phyloP scores from a whole-genome alignment of 1,284 basidiomycete species.

The Agroathelia rolfsii region DNA sequence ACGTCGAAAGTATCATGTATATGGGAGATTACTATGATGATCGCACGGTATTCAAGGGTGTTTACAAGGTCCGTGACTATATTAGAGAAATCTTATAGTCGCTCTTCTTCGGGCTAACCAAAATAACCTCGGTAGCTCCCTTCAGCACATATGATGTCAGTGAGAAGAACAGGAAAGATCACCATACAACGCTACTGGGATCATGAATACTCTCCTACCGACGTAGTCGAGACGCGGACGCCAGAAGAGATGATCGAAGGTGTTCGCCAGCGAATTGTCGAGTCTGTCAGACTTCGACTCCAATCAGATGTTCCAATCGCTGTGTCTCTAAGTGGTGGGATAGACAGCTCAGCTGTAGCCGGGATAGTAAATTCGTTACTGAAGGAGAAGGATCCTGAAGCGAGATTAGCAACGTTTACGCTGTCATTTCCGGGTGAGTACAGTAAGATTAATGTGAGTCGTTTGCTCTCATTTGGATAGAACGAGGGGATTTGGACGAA shows the following conservation, averaged over 20 bases:
- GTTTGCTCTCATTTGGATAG: not conserved
- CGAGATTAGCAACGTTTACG: slow-evolving; percentile 8
- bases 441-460: not conserved
- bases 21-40: slow-evolving; percentile 14
- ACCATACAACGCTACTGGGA: slow-evolving; percentile 10
- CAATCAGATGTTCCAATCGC: slow-evolving; percentile 10
- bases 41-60: slow-evolving; percentile 14
- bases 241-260: slow-evolving; percentile 9
- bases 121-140: slow-evolving; percentile 6
- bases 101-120: not conserved
- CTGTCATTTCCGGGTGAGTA: slow-evolving; percentile 9
- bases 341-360: slow-evolving; percentile 13
- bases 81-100: not conserved
- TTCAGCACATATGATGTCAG: slow-evolving; percentile 6
- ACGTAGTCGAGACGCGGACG: slow-evolving; percentile 2
- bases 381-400: slow-evolving; percentile 8
- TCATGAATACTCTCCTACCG: slow-evolving; percentile 5
- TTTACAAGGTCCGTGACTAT: slow-evolving; percentile 12
- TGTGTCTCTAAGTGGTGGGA: slow-evolving; percentile 14
- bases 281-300: slow-evolving; percentile 9
- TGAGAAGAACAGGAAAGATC: slow-evolving; percentile 6
- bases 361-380: slow-evolving; percentile 11
- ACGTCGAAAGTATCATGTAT: slow-evolving; percentile 15
- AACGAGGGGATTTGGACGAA: slow-evolving; percentile 7
- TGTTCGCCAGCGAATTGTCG: slow-evolving; percentile 8